Conservation (phyloP, 495 filamentous ascomycete genomes). For the Daldinia grandis region DNA sequence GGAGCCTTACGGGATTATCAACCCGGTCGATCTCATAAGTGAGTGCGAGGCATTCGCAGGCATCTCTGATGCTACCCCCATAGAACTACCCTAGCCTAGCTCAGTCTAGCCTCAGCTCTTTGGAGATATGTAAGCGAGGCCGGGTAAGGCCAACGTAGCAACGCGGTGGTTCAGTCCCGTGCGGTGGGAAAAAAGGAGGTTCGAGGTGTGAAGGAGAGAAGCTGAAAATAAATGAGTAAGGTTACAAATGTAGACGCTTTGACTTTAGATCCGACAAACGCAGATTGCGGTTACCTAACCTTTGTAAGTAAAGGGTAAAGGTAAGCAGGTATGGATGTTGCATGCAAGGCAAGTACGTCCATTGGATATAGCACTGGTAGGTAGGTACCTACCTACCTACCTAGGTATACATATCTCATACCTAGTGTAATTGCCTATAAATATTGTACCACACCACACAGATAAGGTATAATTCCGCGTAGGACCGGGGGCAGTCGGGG, state of each 20-base stretch:
- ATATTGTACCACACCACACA: not conserved
- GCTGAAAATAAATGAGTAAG: not conserved
- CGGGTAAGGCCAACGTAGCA: constrained; percentile 18
- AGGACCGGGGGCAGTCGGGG: not conserved
- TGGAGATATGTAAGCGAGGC: constrained; percentile 21
- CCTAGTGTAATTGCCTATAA: not conserved
- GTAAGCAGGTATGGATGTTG: not conserved
- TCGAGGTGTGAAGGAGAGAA: not conserved
- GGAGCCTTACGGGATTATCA: constrained; percentile 32
- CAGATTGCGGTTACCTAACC: not conserved
- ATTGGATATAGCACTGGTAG: too few relatives aligned
- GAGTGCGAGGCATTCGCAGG: constrained; percentile 10
- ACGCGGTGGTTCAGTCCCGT: constrained; percentile 16
- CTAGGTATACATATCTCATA: not conserved
- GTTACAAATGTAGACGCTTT: not conserved
- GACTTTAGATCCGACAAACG: not conserved
- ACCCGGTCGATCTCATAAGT: constrained; percentile 15
- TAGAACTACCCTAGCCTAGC: constrained; percentile 24
- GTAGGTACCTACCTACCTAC: too few relatives aligned
- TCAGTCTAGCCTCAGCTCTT: constrained; percentile 24
- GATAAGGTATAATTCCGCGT: not conserved
- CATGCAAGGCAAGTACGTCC: not conserved
- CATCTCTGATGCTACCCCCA: constrained; percentile 35
- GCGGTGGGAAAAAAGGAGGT: constrained; percentile 6
- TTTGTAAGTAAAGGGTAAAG: too few relatives aligned